Percentiles rank a stretch among this genome's conserved stretches.
Evolutionary conservation across 2,329 filamentous ascomycete species (phyloP).

Genomic region (Alternaria gaisen): DNA sequence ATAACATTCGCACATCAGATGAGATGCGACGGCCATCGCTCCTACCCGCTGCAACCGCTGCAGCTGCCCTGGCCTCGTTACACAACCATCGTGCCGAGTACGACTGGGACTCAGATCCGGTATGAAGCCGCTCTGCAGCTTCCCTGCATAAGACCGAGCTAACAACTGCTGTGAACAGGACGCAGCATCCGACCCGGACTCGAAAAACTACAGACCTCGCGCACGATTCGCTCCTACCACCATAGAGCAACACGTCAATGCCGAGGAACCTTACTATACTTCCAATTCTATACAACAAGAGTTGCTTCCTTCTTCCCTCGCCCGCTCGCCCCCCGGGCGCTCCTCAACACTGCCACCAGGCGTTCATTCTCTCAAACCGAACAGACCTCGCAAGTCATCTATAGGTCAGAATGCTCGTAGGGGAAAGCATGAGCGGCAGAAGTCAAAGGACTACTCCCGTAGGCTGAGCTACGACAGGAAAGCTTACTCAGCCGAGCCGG

Average conservation of each 20-base stretch:
- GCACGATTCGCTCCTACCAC: slow-evolving; percentile 53
- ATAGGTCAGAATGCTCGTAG: slow-evolving; percentile 80
- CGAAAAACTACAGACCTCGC: slow-evolving; percentile 49
- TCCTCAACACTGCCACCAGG: slow-evolving; percentile 88
- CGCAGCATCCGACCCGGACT: slow-evolving; percentile 50
- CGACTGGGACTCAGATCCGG: slow-evolving; percentile 51
- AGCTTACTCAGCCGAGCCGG: slow-evolving; percentile 85
- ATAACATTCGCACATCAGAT: slow-evolving; percentile 73
- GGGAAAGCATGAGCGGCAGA: slow-evolving; percentile 80
- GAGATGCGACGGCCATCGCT: slow-evolving; percentile 72
- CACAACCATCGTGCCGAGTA: slow-evolving; percentile 79
- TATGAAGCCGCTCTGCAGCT: slow-evolving; percentile 31
- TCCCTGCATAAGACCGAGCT: slow-evolving; percentile 24
- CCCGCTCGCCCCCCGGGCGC: slow-evolving; percentile 82
- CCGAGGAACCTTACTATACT: slow-evolving; percentile 52
- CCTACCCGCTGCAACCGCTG: slow-evolving; percentile 77
- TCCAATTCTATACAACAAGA: slow-evolving; percentile 72
- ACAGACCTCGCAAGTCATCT: slow-evolving; percentile 83
- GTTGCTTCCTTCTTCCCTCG: slow-evolving; percentile 82
- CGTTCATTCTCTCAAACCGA: slow-evolving; percentile 75
- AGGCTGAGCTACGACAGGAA: slow-evolving; percentile 79
- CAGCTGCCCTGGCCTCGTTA: slow-evolving; percentile 86
- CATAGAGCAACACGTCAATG: slow-evolving; percentile 75
- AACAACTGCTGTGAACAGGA: slow-evolving; percentile 43
- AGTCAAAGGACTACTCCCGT: slow-evolving; percentile 77